These are phyloP conservation scores for Glebionis coronaria DNA, from an alignment of 129 eudicot species.

Conservation along the genomic window DNA sequence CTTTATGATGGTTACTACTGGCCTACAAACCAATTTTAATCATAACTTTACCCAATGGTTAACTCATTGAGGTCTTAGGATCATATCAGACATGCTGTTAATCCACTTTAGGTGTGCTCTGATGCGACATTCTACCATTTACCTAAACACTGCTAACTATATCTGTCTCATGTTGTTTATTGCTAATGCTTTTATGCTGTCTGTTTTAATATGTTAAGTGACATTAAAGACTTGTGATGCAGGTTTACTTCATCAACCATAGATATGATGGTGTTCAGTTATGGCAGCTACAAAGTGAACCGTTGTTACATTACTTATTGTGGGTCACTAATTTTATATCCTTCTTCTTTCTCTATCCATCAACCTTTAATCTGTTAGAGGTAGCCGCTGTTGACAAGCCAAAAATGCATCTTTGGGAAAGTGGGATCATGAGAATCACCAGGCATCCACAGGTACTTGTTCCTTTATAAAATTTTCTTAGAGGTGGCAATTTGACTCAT, in stretches of 20 bases:
- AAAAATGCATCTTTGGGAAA: conserved; percentile 99
- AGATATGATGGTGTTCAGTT: conserved; percentile 93
- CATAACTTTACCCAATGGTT: background rate
- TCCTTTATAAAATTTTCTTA: background rate
- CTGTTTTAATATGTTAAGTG: background rate
- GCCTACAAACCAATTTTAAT: background rate
- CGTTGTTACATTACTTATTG: conserved; percentile 65
- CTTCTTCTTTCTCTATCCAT: conserved; percentile 90
- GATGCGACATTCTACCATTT: background rate
- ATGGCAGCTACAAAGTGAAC: conserved; percentile 86
- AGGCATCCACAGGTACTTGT: conserved; percentile 92
- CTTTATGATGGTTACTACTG: background rate
- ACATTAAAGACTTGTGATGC: conserved; percentile 22
- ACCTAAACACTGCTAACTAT: background rate
- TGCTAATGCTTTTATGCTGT: background rate
- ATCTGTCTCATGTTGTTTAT: conserved; percentile 3
- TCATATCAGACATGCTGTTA: conserved; percentile 3
- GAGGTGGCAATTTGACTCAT: background rate
- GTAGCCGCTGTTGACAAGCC: conserved; percentile 99
- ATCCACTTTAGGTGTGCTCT: conserved; percentile 1
- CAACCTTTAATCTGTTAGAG: conserved; percentile 91
- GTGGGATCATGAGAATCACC: conserved; percentile 98
- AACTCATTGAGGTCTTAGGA: background rate
- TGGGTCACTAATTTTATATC: conserved; percentile 76
- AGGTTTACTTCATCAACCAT: conserved; percentile 89